Evolutionary conservation across 2,329 filamentous ascomycete species (phyloP).

Genomic region (Purpureocillium takamizusanense): DNA sequence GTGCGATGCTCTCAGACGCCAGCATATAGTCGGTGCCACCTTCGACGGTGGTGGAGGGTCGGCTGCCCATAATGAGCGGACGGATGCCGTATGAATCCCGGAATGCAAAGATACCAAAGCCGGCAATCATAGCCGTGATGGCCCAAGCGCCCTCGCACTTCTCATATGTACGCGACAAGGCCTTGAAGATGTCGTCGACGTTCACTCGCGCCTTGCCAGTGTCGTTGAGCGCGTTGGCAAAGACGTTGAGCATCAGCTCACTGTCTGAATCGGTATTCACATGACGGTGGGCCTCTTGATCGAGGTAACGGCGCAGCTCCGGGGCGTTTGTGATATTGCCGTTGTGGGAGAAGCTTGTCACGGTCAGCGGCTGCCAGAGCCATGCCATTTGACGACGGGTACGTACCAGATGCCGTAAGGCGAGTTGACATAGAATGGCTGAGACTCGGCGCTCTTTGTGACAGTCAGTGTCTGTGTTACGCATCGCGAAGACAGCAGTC

Average conservation of each 20-base stretch:
- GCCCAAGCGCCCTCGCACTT: slow-evolving; percentile 69
- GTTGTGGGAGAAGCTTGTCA: slow-evolving; percentile 58
- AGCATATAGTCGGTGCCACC: slow-evolving; percentile 77
- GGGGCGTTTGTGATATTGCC: slow-evolving; percentile 77
- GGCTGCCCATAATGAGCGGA: slow-evolving; percentile 69
- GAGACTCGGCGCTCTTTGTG: slow-evolving; percentile 63
- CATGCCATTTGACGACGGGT: not conserved
- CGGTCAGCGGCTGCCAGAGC: not conserved
- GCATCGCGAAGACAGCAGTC: no score
- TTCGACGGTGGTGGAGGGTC: slow-evolving; percentile 53
- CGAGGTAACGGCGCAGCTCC: slow-evolving; percentile 61
- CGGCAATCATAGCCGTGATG: slow-evolving; percentile 73
- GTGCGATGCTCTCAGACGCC: slow-evolving; percentile 79
- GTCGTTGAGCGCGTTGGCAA: slow-evolving; percentile 72
- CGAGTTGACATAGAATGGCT: slow-evolving; percentile 82
- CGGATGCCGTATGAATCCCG: slow-evolving; percentile 56
- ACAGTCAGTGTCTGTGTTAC: not conserved
- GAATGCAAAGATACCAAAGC: slow-evolving; percentile 73
- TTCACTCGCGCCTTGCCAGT: slow-evolving; percentile 77
- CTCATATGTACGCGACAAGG: slow-evolving; percentile 62
- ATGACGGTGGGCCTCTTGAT: slow-evolving; percentile 71
- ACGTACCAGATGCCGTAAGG: slow-evolving; percentile 64
- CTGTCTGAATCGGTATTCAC: slow-evolving; percentile 88
- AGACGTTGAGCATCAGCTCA: slow-evolving; percentile 68
- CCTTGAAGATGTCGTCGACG: slow-evolving; percentile 65